phyloP scores from a whole-genome alignment of 306 rosid genomes.

The Prosopis cineraria region DNA sequence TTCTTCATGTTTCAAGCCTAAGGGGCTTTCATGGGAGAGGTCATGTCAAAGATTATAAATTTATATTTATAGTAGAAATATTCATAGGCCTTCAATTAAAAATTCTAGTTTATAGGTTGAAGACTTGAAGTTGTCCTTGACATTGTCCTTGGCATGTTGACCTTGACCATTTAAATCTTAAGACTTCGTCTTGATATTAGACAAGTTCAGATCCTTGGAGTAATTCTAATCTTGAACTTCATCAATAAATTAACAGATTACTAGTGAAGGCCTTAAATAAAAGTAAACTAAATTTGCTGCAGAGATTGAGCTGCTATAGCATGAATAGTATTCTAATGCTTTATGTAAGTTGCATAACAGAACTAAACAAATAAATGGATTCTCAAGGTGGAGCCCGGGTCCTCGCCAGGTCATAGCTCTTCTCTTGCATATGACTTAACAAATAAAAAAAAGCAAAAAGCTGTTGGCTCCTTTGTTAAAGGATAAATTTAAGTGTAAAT shows the following conservation, averaged over 20 bases:
- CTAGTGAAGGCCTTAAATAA: not conserved
- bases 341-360: not conserved
- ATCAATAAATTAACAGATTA: not conserved
- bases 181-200: not conserved
- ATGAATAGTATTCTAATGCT: constrained; percentile 14
- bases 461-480: constrained; percentile 10
- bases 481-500: constrained; percentile 26
- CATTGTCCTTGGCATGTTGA: not conserved
- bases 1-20: not conserved
- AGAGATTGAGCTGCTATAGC: constrained; percentile 1
- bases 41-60: not conserved
- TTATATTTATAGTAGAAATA: not conserved
- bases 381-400: constrained; percentile 20
- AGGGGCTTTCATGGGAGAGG: not conserved
- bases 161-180: not conserved
- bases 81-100: not conserved
- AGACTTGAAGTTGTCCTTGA: not conserved
- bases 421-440: constrained; percentile 18
- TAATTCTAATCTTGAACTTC: constrained; percentile 1
- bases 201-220: not conserved
- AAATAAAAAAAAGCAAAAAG: not conserved
- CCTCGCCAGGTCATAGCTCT: constrained; percentile 3
- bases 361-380: no score
- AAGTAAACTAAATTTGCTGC: not conserved
- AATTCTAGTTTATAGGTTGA: not conserved